Conservation (phyloP, 352 stramenopile genomes). For the Bremia lactucae region DNA sequence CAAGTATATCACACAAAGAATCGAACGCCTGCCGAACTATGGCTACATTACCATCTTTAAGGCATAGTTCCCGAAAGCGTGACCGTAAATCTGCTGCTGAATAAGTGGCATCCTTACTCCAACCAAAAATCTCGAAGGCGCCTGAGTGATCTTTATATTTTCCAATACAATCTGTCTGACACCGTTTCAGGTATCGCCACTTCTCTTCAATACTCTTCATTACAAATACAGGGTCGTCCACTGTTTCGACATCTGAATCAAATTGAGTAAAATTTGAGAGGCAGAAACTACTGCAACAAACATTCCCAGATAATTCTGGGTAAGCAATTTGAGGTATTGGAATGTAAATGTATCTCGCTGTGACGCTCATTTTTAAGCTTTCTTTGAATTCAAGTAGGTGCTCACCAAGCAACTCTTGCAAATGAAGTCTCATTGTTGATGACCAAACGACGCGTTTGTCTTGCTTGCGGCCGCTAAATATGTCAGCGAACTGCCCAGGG, state of each 20-base stretch:
- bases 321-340: constrained; percentile 62
- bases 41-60: constrained; percentile 27
- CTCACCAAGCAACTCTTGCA: constrained; percentile 63
- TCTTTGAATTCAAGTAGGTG: constrained; percentile 64
- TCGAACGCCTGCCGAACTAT: constrained; percentile 56
- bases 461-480: constrained; percentile 40
- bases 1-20: constrained; percentile 34
- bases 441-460: constrained; percentile 72
- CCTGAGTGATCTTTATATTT: constrained; percentile 33
- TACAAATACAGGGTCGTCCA: constrained; percentile 63
- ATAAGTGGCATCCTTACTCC: constrained; percentile 34
- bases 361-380: constrained; percentile 39
- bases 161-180: constrained; percentile 32
- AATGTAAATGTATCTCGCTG: constrained; percentile 45
- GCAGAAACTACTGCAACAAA: constrained; percentile 71
- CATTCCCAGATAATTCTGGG: constrained; percentile 54
- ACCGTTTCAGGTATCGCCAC: constrained; percentile 44
- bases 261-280: constrained; percentile 54
- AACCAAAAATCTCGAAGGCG: constrained; percentile 63
- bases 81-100: constrained; percentile 39
- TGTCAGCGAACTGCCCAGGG: constrained; percentile 49
- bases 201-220: constrained; percentile 77
- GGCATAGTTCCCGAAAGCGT: constrained; percentile 57
- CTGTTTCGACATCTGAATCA: constrained; percentile 39
- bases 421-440: constrained; percentile 48